Conservation (phyloP, 2,329 filamentous ascomycete genomes). For the Botrytis byssoidea region DNA sequence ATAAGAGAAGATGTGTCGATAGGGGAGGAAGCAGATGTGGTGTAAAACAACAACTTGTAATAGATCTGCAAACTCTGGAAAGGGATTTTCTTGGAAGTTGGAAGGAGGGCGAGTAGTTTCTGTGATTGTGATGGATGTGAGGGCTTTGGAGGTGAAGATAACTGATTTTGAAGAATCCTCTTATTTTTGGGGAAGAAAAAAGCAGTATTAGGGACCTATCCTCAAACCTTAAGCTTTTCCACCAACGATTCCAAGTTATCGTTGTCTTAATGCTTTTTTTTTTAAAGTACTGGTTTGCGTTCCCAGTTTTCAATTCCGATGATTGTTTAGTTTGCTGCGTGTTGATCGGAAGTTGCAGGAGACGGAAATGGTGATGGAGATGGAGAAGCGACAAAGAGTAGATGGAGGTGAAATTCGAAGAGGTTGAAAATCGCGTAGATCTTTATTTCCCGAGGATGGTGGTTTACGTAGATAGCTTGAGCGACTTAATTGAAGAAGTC, state of each 20-base stretch:
- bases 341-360: conserved; percentile 3
- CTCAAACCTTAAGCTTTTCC: conserved; percentile 40
- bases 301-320: not conserved
- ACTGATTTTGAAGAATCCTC: conserved; percentile 35
- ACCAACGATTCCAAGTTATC: conserved; percentile 29
- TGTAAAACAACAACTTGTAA: conserved; percentile 35
- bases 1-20: conserved; percentile 38
- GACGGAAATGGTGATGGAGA: not conserved
- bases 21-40: conserved; percentile 40
- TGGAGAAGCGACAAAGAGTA: conserved; percentile 4
- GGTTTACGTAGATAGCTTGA: not conserved
- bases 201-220: conserved; percentile 41
- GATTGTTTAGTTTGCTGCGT: not conserved
- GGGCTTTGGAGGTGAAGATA: conserved; percentile 32
- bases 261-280: conserved; percentile 24
- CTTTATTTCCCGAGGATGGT: conserved; percentile 1
- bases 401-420: not conserved
- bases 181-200: conserved; percentile 28
- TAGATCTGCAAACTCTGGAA: conserved; percentile 34
- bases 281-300: not conserved
- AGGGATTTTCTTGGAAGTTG: conserved; percentile 38
- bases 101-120: conserved; percentile 22
- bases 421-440: conserved; percentile 3
- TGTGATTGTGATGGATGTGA: conserved; percentile 25
- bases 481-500: not conserved